Conservation (phyloP, 306 rosid species). For the Pyrus bretschneideri region DNA sequence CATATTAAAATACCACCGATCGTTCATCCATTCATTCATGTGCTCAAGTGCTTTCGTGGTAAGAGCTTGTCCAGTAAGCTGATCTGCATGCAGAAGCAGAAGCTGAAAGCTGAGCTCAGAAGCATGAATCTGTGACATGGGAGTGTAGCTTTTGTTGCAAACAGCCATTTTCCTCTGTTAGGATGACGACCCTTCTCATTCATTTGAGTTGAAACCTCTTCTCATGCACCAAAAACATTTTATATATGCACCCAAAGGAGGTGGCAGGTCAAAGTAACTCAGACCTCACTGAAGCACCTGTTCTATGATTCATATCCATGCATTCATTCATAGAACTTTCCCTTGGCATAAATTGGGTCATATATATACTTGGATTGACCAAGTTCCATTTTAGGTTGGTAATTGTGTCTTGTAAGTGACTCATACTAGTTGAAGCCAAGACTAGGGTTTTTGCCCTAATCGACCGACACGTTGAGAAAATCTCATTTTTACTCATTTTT, state of each 20-base stretch:
- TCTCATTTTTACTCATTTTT: too few relatives aligned
- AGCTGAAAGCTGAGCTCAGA: not conserved
- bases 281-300: not conserved
- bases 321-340: not conserved
- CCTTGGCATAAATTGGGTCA: not conserved
- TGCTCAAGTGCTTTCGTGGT: not conserved
- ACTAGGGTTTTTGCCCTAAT: too few relatives aligned
- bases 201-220: not conserved
- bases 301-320: not conserved
- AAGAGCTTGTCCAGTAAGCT: slow-evolving; percentile 5
- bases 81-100: not conserved
- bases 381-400: not conserved
- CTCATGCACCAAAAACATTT: not conserved
- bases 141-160: slow-evolving; percentile 16
- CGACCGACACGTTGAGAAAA: not conserved
- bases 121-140: slow-evolving; percentile 7
- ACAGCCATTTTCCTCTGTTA: slow-evolving; percentile 39
- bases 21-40: not conserved
- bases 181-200: slow-evolving; percentile 33
- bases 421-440: not conserved
- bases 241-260: not conserved
- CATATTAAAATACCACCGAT: not conserved
- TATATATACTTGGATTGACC: not conserved
- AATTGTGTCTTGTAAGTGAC: not conserved
- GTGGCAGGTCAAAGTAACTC: slow-evolving; percentile 11